Evolutionary conservation across 208 protist genomes (phyloP), one percentile per base, ranked within the genome.

Genomic region (Trichomonas tenax): DNA sequence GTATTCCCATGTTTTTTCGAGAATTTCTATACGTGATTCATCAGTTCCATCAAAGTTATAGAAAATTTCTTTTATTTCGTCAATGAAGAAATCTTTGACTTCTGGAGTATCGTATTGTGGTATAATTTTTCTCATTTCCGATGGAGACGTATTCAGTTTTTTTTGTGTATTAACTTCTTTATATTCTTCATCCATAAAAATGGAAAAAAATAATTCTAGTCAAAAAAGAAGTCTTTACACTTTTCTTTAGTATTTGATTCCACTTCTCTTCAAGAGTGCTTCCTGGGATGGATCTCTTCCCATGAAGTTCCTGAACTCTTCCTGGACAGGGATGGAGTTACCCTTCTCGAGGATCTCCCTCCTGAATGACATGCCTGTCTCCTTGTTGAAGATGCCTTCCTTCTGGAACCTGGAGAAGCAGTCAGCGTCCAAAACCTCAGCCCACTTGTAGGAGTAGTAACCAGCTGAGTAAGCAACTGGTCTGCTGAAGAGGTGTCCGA

Each of bases 221-320:
- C n/a, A n/a, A n/a, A n/a, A n/a, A n/a, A n/a, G n/a, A n/a, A n/a
- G n/a, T n/a, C n/a, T n/a, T n/a, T n/a, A n/a, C n/a, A n/a, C n/a
- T 51, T 82, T 84, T 48, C 48, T 89, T 89, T 46, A 44, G 17
- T 89, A 89, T n/a, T 89, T 46, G 17, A 89, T 89, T 89, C 82
- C 82, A 17, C 82, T 89, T 89, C 82, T 89, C 40, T 89, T 46
- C 40, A 89, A 89, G 17, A 89, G 82, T 89, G 82, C 82, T n/a
- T 89, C 82, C 17, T 44, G 82, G 4, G 82, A 89, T n/a, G 82
- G 82, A 89, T 89, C 82, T 46, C 82, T 89, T 89, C 82, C 82
- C 82, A 89, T 89, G 40, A 89, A 89, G 40, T 89, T 46, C 40
- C 40, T 89, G 23, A 89, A 89, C 82, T 46, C 14, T 46, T 46